Base-by-base conservation (phyloP, 352 stramenopile species). In the Globisporangium apiculatum region DNA sequence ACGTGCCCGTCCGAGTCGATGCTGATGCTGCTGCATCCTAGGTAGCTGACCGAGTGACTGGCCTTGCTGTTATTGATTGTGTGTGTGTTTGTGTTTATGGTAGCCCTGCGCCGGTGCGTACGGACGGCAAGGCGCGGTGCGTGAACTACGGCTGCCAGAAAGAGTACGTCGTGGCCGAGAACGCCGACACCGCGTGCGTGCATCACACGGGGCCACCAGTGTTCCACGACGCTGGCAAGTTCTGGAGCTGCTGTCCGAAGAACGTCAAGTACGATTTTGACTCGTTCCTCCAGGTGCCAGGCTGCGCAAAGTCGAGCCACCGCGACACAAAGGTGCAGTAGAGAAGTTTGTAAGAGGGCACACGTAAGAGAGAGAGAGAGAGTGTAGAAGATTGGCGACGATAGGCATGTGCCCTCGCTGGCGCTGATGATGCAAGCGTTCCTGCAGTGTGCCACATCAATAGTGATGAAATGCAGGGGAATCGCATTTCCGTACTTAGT, bases 261-360 rank as follows among this genome's bases (percentile, higher is more conserved):
- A 65, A 75, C 36, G 81, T 96, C 66, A 97, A 97, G 80, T 97
- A 97, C 79, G 89, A 97, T 68, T 98, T 97, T 71, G 90, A 98
- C 38, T 91, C 89, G 54, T 98, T 98, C 68, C 75, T 97, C 17
- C 76, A 94, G 57, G 78, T 98, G 14, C 79, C 84, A 1, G 89
- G 88, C 43, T 97, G 91, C 63, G 75, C 86, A 17, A 79, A 72
- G n/a, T 84, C 81, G 31, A 75, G 82, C 43, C 91, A 97, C 58
- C 69, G 83, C 54, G 87, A 97, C 57, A 62, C 76, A 52, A 91
- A 88, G 64, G 41, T 53, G 42, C 56, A 58, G 53, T 48, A 46
- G 51, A 43, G 18, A 49, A 31, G 4, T 31, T 3, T 31, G 24
- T 3, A 31, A 31, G 24, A 31, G 24, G 24, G 24, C 2, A 3